Evolutionary conservation across 257 asterid genomes (phyloP), one percentile per base, ranked within the genome.

Genomic region (Salvia splendens): DNA sequence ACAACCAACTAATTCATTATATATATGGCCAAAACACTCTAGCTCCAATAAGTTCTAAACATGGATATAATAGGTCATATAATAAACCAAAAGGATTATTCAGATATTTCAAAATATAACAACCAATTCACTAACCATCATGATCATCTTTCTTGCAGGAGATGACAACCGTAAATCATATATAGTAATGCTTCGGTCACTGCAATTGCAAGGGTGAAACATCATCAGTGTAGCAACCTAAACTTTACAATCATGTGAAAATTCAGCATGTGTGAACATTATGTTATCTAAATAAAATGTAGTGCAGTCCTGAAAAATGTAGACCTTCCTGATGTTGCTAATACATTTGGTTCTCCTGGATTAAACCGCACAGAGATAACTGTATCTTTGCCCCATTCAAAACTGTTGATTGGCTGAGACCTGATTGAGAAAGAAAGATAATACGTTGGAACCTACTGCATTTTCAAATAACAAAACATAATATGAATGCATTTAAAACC

Each of bases 271-370:
- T 35, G 35, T 8, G 51, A 56, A 61, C 35, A 56, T 53, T 24
- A 61, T 20, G 51, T 48, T 15, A 61, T 63, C 70, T 54, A 43
- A 38, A 56, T 32, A 61, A 20, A 66, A 54, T 36, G 66, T 12
- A 24, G 30, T 55, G 54, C 41, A 52, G 42, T 20, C 48, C 50
- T 41, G 58, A 36, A 60, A 46, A 64, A n/a, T 28, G 65, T 84
- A 61, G 52, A 91, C 99, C 97, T 91, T 64, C 84, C 91, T 52
- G 99, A 88, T 61, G 99, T 76, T 70, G 97, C 96, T 78, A 94
- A 78, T 59, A 88, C 51, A 73, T 89, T 83, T 45, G 97, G 99
- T 75, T 87, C 97, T 77, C 92, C 99, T 47, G 95, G 96, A 79
- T 91, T 94, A 78, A 94, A 94, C 42, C 95, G 95, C 55, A 91